Evolutionary conservation across 1,284 basidiomycete genomes (phyloP).

Genomic region (Moesziomyces parantarcticus): DNA sequence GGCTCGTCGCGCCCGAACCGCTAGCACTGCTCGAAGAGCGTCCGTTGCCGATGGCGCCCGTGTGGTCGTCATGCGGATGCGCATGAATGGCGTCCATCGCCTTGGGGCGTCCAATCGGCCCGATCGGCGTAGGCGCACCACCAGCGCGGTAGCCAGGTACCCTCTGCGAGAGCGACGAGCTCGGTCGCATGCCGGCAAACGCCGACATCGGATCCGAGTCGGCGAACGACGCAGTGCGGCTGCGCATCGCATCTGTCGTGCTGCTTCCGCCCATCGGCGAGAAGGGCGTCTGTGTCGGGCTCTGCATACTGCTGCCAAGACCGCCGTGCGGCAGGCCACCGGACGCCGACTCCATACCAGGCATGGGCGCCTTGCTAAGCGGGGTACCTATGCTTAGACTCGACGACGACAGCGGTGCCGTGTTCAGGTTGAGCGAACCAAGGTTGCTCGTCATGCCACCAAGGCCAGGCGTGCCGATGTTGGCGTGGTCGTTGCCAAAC

Average conservation of each 20-base stretch:
- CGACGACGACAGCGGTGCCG: constrained; percentile 24
- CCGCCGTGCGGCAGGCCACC: constrained; percentile 17
- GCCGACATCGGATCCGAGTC: constrained; percentile 45
- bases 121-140: constrained; percentile 55
- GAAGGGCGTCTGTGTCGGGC: constrained; percentile 42
- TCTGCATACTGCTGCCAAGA: constrained; percentile 22
- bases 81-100: constrained; percentile 35
- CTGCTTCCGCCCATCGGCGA: constrained; percentile 38
- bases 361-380: constrained; percentile 25
- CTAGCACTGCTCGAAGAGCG: constrained; percentile 44
- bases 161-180: constrained; percentile 47
- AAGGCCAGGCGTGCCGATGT: constrained; percentile 34
- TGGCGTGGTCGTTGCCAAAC: constrained; percentile 28
- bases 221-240: constrained; percentile 41
- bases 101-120: constrained; percentile 65
- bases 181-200: constrained; percentile 41
- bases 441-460: constrained; percentile 46
- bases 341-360: constrained; percentile 23
- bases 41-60: constrained; percentile 39
- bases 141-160: constrained; percentile 39
- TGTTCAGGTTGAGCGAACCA: constrained; percentile 51
- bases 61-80: constrained; percentile 38
- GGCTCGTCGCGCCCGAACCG: constrained; percentile 44
- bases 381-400: constrained; percentile 15
- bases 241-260: constrained; percentile 32